These are phyloP conservation scores for Fusarium sp. DNA, from an alignment of 2,329 filamentous ascomycete species.

Conservation along the genomic window DNA sequence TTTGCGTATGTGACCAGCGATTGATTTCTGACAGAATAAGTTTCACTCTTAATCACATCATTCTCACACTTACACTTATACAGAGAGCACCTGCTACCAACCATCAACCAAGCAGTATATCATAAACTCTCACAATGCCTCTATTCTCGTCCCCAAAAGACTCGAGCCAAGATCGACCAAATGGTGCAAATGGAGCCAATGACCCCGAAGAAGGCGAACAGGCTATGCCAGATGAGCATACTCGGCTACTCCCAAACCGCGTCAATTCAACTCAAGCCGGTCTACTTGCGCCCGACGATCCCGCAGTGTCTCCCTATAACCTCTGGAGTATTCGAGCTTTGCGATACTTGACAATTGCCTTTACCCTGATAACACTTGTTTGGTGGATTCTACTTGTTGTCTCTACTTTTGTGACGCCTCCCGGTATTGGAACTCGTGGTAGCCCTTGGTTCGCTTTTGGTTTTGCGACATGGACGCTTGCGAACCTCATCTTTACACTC, in stretches of 20 bases:
- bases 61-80: neutral
- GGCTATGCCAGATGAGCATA: slow-evolving; percentile 63
- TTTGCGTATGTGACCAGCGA: slow-evolving; percentile 6
- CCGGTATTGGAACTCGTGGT: slow-evolving; percentile 85
- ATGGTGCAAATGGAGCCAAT: slow-evolving; percentile 25
- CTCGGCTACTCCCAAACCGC: slow-evolving; percentile 77
- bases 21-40: slow-evolving; percentile 2
- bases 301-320: slow-evolving; percentile 88
- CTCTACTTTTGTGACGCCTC: slow-evolving; percentile 89
- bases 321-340: slow-evolving; percentile 89
- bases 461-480: slow-evolving; percentile 82
- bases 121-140: slow-evolving; percentile 45
- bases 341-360: slow-evolving; percentile 80
- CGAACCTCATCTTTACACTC: slow-evolving; percentile 80
- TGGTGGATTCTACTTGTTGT: slow-evolving; percentile 96
- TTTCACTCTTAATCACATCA: neutral
- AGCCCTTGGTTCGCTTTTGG: slow-evolving; percentile 93
- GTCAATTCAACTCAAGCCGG: slow-evolving; percentile 61
- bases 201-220: slow-evolving; percentile 45
- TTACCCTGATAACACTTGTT: slow-evolving; percentile 80
- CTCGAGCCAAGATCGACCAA: slow-evolving; percentile 33
- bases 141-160: slow-evolving; percentile 50
- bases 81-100: neutral
- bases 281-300: slow-evolving; percentile 58
- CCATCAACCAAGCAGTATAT: neutral